Evolutionary conservation across 106 monocot species (phyloP), one percentile per base, ranked within the genome.

Genomic region (Apostasia ramifera): DNA sequence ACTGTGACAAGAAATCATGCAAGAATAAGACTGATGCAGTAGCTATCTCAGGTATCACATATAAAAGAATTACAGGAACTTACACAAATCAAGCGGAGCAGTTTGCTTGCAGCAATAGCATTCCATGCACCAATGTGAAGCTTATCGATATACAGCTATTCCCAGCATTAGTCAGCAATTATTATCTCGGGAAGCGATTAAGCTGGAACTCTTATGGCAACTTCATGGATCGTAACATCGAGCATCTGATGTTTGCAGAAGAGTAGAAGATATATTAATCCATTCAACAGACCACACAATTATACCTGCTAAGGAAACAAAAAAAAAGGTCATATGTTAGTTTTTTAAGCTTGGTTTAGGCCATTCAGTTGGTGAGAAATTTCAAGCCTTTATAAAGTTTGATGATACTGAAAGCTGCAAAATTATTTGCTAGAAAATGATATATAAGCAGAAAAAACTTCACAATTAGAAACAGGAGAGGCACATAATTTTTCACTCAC

Each of bases 71-170:
- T 13, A 66, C 37, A 0, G 87, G 87, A 45, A 88, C 81, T 13
- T 81, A 78, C 56, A 54, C 66, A 8, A 58, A 65, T 42, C 69
- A 75, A 45, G 80, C 87, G 2, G 53, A 84, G 72, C 47, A 64
- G 26, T 51, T 88, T 44, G 87, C 87, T 1, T 88, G 87, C 73
- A 88, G 87, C 39, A 81, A 84, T 57, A 81, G 74, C 41, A 3
- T 45, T 38, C 83, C 87, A 8, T 88, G 84, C 73, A 81, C n/a
- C n/a, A n/a, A n/a, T n/a, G n/a, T n/a, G n/a, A n/a, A n/a, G n/a
- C n/a, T n/a, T n/a, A n/a, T 63, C 6, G 68, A 78, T 44, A 48
- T 87, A 4, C 56, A 75, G 38, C 77, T 91, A 13, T 79, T 40
- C 5, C 78, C 78, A 44, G 52, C 11, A 9, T 68, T 54, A 12